Conservation (phyloP, 1,284 basidiomycete species). For the Tausonia pullulans region DNA sequence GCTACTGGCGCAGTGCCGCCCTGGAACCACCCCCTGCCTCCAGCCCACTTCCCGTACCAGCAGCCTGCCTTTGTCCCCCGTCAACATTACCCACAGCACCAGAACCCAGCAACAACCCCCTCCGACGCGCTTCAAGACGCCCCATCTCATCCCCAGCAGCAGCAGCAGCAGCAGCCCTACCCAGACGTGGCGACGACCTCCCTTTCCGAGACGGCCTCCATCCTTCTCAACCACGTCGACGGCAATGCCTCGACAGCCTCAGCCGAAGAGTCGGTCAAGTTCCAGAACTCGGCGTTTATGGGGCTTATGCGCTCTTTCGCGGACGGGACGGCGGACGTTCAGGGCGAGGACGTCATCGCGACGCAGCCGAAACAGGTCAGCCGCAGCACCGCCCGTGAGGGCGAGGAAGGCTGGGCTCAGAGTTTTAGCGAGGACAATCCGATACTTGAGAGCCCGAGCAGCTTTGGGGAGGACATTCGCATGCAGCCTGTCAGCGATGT, state of each 20-base stretch:
- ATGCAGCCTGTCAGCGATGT: background rate
- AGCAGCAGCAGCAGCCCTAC: background rate
- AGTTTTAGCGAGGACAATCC: background rate
- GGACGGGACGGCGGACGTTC: conserved; percentile 8
- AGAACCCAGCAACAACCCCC: background rate
- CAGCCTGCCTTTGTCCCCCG: background rate
- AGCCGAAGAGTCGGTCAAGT: background rate
- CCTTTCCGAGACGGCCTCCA: conserved; percentile 11
- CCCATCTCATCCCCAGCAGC: background rate
- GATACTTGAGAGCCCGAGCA: background rate
- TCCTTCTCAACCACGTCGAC: background rate
- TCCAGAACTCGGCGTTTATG: conserved; percentile 13
- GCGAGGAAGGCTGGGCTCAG: conserved; percentile 16
- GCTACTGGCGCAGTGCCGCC: background rate
- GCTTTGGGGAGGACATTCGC: background rate
- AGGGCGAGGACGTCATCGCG: conserved; percentile 6
- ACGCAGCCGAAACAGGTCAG: background rate
- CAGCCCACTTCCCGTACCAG: background rate
- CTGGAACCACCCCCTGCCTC: background rate
- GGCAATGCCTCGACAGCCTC: background rate
- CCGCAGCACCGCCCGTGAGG: background rate
- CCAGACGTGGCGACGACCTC: conserved; percentile 2
- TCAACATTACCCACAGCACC: background rate
- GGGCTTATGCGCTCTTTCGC: conserved; percentile 10
- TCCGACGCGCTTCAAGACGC: no score